phyloP scores from a whole-genome alignment of 1,284 basidiomycete species.

The Microbotryomycetes sp. region DNA sequence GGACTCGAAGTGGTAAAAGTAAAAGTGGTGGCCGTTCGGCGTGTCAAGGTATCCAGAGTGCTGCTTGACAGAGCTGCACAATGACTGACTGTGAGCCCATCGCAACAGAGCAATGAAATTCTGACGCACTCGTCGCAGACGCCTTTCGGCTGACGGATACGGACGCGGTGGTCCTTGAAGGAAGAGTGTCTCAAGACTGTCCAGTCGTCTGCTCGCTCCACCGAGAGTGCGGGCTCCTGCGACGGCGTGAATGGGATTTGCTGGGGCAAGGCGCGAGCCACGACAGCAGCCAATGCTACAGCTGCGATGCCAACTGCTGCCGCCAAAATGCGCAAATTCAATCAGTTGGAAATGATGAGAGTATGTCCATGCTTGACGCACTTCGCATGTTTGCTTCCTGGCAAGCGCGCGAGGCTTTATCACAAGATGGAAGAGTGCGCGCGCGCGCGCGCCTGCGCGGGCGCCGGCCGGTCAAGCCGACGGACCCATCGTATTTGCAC shows the following conservation, averaged over 20 bases:
- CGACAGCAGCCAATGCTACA: slow-evolving; percentile 3
- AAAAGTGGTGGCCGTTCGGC: slow-evolving; percentile 38
- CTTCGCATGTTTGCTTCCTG: too few relatives aligned
- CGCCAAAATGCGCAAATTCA: too few relatives aligned
- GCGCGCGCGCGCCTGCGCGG: too few relatives aligned
- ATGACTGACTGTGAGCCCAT: background rate
- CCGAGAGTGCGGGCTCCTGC: background rate
- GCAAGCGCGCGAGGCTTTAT: too few relatives aligned
- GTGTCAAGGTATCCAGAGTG: slow-evolving; percentile 30
- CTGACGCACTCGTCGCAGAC: slow-evolving; percentile 38
- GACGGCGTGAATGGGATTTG: background rate
- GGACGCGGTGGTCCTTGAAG: slow-evolving; percentile 17
- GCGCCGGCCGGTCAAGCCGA: too few relatives aligned
- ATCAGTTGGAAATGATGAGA: too few relatives aligned
- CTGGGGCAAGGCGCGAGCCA: slow-evolving; percentile 6
- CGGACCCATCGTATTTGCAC: too few relatives aligned
- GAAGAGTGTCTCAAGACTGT: background rate
- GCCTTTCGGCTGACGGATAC: slow-evolving; percentile 18
- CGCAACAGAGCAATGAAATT: background rate
- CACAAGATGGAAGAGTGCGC: too few relatives aligned
- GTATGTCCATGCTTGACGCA: too few relatives aligned
- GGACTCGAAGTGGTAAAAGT: slow-evolving; percentile 39
- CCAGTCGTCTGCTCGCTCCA: background rate
- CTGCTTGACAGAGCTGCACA: slow-evolving; percentile 37
- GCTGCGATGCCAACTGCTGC: background rate